Conservation (phyloP, 1,284 basidiomycete species). For the Ustilago vetiveriae region DNA sequence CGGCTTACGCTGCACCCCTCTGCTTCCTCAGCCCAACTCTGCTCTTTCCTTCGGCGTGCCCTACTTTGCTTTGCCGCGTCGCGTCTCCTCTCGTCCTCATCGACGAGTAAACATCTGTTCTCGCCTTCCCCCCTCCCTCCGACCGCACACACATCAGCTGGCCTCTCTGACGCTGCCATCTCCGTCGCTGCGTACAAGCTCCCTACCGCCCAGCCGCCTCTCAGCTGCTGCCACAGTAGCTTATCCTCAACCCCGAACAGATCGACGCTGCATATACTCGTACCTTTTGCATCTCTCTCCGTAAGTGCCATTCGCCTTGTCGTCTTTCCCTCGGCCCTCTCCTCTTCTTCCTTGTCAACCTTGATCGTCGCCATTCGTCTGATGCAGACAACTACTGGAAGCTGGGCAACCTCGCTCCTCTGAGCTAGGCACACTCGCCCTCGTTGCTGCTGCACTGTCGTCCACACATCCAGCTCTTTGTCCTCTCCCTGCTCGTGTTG, state of each 20-base stretch:
- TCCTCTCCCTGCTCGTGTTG: conserved; percentile 17
- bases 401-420: conserved; percentile 1
- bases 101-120: conserved; percentile 26
- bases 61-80: conserved; percentile 14
- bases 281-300: conserved; percentile 10
- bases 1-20: conserved; percentile 11
- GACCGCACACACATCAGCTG: too few relatives aligned
- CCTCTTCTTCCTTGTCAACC: neutral
- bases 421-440: neutral
- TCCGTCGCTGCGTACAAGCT: conserved; percentile 4
- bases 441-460: neutral
- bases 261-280: conserved; percentile 42
- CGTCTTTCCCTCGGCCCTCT: neutral
- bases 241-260: conserved; percentile 16
- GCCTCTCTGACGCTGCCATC: conserved; percentile 1
- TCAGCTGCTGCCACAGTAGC: conserved; percentile 15
- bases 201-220: conserved; percentile 20
- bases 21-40: neutral
- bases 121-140: conserved; percentile 1
- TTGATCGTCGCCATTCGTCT: too few relatives aligned
- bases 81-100: conserved; percentile 6
- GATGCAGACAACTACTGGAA: too few relatives aligned
- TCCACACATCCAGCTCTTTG: neutral
- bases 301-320: conserved; percentile 14
- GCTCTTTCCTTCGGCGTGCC: neutral